Percentiles rank a stretch among this genome's conserved stretches.
phyloP scores from a whole-genome alignment of 495 filamentous ascomycete species.

The Podospora bellae-mahoneyi region DNA sequence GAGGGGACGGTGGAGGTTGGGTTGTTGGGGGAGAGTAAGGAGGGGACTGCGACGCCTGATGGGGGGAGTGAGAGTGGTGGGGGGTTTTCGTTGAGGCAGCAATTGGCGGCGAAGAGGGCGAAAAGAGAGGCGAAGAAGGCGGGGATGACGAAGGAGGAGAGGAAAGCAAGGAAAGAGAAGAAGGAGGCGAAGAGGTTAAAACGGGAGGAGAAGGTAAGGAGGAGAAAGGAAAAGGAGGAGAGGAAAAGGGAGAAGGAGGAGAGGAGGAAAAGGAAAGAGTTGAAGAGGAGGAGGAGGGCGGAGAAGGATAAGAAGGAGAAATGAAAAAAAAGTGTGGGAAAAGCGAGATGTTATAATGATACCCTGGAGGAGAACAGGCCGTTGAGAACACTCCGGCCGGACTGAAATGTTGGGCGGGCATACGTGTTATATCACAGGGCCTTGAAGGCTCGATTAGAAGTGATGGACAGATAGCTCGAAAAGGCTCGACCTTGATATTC shows the following conservation, averaged over 20 bases:
- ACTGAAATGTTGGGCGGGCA: background rate
- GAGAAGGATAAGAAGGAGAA: conserved; percentile 5
- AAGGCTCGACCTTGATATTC: background rate
- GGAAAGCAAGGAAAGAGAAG: conserved; percentile 40
- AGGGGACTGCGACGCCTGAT: conserved; percentile 35
- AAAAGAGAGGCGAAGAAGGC: conserved; percentile 25
- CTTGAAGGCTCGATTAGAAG: background rate
- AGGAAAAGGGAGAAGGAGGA: conserved; percentile 24
- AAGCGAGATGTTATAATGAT: background rate
- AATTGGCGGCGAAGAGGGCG: conserved; percentile 21
- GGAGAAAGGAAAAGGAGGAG: conserved; percentile 8
- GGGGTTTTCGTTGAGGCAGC: conserved; percentile 14
- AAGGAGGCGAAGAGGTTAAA: conserved; percentile 43
- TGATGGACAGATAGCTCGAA: background rate
- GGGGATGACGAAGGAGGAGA: conserved; percentile 33
- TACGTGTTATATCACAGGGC: background rate
- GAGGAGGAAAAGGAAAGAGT: conserved; percentile 21
- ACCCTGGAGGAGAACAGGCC: background rate
- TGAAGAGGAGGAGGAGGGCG: conserved; percentile 20
- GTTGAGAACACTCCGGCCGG: background rate
- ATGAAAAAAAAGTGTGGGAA: background rate
- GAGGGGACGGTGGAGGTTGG: conserved; percentile 52
- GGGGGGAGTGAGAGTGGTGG: conserved; percentile 25
- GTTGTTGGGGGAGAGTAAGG: conserved; percentile 31
- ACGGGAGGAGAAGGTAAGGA: conserved; percentile 46